Evolutionary conservation across 2,329 filamentous ascomycete genomes (phyloP), one percentile per base, ranked within the genome.

Genomic region (Aureobasidium melanogenum): DNA sequence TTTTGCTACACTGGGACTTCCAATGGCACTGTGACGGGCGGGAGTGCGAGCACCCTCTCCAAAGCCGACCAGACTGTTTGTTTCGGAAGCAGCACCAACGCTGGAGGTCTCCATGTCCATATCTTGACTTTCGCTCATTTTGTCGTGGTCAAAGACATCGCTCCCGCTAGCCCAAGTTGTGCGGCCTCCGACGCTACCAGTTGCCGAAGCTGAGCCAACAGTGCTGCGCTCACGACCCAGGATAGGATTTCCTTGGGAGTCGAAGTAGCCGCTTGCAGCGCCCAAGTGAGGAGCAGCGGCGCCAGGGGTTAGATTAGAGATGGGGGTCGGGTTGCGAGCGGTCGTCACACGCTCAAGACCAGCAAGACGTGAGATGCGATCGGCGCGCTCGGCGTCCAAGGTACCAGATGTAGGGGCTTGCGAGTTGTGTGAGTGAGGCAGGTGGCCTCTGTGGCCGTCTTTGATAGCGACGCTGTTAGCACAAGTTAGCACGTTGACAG

Each of bases 301-400:
- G 52, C 83, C 74, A 77, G 83, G 60, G 72, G 79, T 64, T 72
- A 78, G 72, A 43, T 79, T 74, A 64, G 64, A 70, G 65, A 66
- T 69, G 68, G 68, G 67, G 63, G 73, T 65, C 12, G 73, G 69
- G 64, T 74, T 75, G 64, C 89, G 86, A 46, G 88, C 81, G n/a
- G 90, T 89, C 17, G 88, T 87, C 62, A 97, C 87, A 61, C 89
- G 86, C 73, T 96, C 91, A 39, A 97, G 84, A n/a, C 93, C 93
- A 14, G 92, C 89, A 24, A 97, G 85, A 55, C 93, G 91, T 46
- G 91, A 96, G 74, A 97, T 97, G 69, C 93, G 91, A 75, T 97
- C 92, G 65, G 91, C 91, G 67, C 92, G 90, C 74, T 96, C 92
- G 65, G 91, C 91, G 69, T 96, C 92, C 63, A 94, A 85, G 59